These are phyloP conservation scores for Anthracocystis walkeri DNA, from an alignment of 1,284 basidiomycete genomes.

Conservation along the genomic window DNA sequence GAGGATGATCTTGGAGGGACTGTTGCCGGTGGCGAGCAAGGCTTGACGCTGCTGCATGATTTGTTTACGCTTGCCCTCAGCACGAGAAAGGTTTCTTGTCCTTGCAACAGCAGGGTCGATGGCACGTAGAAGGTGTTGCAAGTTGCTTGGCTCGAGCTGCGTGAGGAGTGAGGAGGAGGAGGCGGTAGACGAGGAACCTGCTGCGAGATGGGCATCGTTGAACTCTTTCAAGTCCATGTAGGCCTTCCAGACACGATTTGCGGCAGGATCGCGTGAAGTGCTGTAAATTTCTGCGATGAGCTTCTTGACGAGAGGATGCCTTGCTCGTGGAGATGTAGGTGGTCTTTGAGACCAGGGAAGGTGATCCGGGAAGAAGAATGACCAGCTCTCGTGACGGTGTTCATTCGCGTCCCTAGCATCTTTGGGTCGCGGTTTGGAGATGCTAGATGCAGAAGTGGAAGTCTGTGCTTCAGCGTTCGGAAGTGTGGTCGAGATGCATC, in stretches of 20 bases:
- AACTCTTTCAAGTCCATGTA: conserved; percentile 49
- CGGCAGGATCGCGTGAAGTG: conserved; percentile 28
- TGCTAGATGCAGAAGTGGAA: background rate
- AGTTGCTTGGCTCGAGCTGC: conserved; percentile 37
- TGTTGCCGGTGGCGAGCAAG: conserved; percentile 14
- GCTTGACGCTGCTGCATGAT: conserved; percentile 29
- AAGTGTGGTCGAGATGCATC: background rate
- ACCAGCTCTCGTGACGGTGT: conserved; percentile 34
- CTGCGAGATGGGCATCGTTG: conserved; percentile 11
- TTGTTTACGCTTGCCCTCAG: conserved; percentile 35
- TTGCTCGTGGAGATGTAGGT: conserved; percentile 13
- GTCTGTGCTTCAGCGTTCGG: background rate
- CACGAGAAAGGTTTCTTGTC: conserved; percentile 26
- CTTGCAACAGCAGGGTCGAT: conserved; percentile 47
- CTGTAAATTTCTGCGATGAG: conserved; percentile 52
- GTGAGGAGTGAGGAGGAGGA: conserved; percentile 31
- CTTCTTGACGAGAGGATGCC: conserved; percentile 53
- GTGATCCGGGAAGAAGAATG: conserved; percentile 48
- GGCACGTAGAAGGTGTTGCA: conserved; percentile 49
- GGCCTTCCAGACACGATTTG: conserved; percentile 53
- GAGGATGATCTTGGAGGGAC: conserved; percentile 23
- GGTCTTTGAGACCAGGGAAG: conserved; percentile 23
- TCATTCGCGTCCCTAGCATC: background rate
- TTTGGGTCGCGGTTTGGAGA: background rate
- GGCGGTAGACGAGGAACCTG: conserved; percentile 10